Evolutionary conservation across 2,329 filamentous ascomycete genomes (phyloP).

Genomic region (Fusarium phyllophilum): DNA sequence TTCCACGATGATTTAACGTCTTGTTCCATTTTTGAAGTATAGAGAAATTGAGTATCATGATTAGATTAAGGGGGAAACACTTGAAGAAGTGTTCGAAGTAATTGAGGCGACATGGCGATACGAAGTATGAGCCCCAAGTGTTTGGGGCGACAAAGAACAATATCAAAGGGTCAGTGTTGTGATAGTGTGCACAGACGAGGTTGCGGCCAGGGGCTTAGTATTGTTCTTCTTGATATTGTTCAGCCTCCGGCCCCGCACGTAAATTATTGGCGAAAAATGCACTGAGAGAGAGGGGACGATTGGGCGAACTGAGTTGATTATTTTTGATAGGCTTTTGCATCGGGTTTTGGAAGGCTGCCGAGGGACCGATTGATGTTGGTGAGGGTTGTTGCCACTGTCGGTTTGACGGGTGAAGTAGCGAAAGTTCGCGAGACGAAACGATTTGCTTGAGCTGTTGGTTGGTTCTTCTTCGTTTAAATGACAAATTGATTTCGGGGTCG

Average conservation of each 20-base stretch:
- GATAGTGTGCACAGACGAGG: slow-evolving; percentile 32
- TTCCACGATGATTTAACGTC: slow-evolving; percentile 46
- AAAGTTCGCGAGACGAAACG: neutral
- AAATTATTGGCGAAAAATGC: neutral
- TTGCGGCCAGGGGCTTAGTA: slow-evolving; percentile 28
- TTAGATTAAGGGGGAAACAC: neutral
- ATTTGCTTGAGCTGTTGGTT: neutral
- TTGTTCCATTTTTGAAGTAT: slow-evolving; percentile 26
- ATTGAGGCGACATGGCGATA: neutral
- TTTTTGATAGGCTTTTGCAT: neutral
- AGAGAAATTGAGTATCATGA: neutral
- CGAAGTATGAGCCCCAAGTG: neutral
- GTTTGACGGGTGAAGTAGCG: neutral
- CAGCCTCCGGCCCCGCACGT: neutral
- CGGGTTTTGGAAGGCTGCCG: neutral
- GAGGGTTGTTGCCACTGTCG: slow-evolving; percentile 3
- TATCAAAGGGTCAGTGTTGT: slow-evolving; percentile 13
- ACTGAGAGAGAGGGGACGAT: neutral
- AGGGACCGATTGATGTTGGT: neutral
- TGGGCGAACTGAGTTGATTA: neutral
- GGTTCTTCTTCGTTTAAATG: accelerated
- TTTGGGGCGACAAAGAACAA: slow-evolving; percentile 40
- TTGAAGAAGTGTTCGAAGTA: neutral
- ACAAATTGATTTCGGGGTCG: neutral
- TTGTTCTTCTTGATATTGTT: slow-evolving; percentile 38